Evolutionary conservation across 495 filamentous ascomycete genomes (phyloP).

Genomic region (Penicillium bovifimosum): DNA sequence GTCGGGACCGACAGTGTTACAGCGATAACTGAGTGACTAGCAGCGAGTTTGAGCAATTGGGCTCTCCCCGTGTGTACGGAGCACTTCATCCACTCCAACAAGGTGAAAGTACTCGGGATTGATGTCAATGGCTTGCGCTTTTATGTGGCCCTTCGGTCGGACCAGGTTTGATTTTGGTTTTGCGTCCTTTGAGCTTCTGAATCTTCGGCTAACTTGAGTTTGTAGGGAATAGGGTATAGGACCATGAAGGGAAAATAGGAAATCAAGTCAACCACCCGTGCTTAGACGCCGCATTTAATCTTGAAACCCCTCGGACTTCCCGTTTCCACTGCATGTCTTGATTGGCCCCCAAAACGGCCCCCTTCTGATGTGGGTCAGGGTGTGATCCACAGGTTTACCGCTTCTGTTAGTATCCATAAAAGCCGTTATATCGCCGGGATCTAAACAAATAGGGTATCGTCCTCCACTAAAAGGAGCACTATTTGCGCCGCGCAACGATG

Average conservation of each 20-base stretch:
- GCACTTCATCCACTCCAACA: too few relatives aligned
- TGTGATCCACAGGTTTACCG: not conserved
- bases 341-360: constrained; percentile 3
- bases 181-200: too few relatives aligned
- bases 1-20: constrained; percentile 1
- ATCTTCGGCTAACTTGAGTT: too few relatives aligned
- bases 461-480: not conserved
- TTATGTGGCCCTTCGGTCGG: too few relatives aligned
- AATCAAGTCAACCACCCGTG: too few relatives aligned
- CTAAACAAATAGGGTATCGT: too few relatives aligned
- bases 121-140: too few relatives aligned
- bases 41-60: not conserved
- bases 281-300: not conserved
- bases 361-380: constrained; percentile 10
- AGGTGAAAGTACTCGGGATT: not conserved
- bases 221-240: too few relatives aligned
- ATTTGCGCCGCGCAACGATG: not conserved
- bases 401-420: not conserved
- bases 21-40: too few relatives aligned
- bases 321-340: not conserved
- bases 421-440: not conserved
- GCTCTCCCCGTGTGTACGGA: too few relatives aligned
- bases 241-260: too few relatives aligned
- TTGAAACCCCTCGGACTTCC: not conserved
- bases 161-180: too few relatives aligned